A percentile compares a stretch with the other conserved stretches of the same genome.
These are phyloP conservation scores for Rosa lucieae DNA, from an alignment of 306 rosid species.

Conservation along the genomic window DNA sequence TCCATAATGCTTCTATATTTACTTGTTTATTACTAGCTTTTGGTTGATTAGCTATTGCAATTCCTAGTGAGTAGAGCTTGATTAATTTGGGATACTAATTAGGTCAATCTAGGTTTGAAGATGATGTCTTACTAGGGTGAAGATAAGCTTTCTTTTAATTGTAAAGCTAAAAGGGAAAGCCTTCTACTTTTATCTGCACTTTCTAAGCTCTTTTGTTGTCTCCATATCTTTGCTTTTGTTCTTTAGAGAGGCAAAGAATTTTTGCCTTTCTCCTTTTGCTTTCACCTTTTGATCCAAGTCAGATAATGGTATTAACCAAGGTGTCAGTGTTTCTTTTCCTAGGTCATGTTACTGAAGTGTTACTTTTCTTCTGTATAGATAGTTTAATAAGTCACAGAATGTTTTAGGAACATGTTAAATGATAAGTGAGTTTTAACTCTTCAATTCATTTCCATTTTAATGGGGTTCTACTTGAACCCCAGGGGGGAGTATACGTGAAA, in stretches of 20 bases:
- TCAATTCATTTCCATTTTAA: not conserved
- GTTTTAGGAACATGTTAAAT: not conserved
- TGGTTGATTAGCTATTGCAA: not conserved
- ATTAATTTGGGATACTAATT: not conserved
- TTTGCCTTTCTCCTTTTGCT: constrained; percentile 12
- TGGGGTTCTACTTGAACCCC: not conserved
- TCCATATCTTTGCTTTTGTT: constrained; percentile 28
- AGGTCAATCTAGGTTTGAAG: not conserved
- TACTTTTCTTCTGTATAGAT: not conserved
- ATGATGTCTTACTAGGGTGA: not conserved
- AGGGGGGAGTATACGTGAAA: not conserved
- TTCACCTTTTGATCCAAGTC: constrained; percentile 10
- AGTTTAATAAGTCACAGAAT: not conserved
- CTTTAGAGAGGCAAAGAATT: constrained; percentile 10
- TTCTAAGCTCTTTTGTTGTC: constrained; percentile 16
- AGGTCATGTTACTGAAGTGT: constrained; percentile 15
- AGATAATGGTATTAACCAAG: not conserved
- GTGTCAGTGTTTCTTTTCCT: not conserved
- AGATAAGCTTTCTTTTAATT: not conserved
- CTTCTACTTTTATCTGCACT: constrained; percentile 24
- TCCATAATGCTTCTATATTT: not conserved
- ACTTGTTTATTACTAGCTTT: not conserved
- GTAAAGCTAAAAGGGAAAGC: not conserved
- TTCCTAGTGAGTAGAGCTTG: not conserved
- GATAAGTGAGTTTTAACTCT: not conserved